Evolutionary conservation across 768 basidiomycete species (phyloP).

Genomic region (Symmetrospora coprosmae): DNA sequence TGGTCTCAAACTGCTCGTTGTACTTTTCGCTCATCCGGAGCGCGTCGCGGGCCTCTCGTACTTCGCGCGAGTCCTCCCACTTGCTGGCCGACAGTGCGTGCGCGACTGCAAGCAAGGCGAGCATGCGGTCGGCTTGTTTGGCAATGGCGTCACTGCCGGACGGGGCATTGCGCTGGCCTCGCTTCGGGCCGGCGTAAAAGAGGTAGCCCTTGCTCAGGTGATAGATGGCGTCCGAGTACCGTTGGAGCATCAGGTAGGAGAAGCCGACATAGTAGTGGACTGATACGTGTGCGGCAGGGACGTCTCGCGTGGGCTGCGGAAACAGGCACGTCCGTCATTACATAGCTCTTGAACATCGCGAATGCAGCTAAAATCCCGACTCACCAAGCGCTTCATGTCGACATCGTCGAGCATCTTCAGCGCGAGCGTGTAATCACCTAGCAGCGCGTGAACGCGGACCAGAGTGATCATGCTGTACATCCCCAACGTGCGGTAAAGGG

Average conservation of each 20-base stretch:
- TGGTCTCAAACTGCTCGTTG: constrained; percentile 75
- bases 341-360: too few species aligned
- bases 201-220: constrained; percentile 64
- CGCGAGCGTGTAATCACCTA: constrained; percentile 89
- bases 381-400: constrained; percentile 74
- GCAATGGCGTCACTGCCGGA: constrained; percentile 60
- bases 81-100: constrained; percentile 74
- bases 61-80: constrained; percentile 79
- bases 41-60: constrained; percentile 50
- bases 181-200: constrained; percentile 89
- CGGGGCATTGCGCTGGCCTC: constrained; percentile 96
- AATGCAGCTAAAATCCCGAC: too few species aligned
- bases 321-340: too few species aligned
- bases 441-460: constrained; percentile 82
- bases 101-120: constrained; percentile 85
- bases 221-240: constrained; percentile 89
- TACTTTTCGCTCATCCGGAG: constrained; percentile 62
- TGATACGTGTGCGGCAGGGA: constrained; percentile 91
- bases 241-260: constrained; percentile 86
- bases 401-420: constrained; percentile 89
- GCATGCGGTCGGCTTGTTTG: constrained; percentile 96
- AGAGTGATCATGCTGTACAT: constrained; percentile 95
- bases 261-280: constrained; percentile 93
- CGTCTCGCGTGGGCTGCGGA: constrained; percentile 50
- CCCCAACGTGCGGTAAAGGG: constrained; percentile 84